Base-by-base conservation (phyloP, 2,329 filamentous ascomycete genomes). In the Lasiodiplodia sp. region DNA sequence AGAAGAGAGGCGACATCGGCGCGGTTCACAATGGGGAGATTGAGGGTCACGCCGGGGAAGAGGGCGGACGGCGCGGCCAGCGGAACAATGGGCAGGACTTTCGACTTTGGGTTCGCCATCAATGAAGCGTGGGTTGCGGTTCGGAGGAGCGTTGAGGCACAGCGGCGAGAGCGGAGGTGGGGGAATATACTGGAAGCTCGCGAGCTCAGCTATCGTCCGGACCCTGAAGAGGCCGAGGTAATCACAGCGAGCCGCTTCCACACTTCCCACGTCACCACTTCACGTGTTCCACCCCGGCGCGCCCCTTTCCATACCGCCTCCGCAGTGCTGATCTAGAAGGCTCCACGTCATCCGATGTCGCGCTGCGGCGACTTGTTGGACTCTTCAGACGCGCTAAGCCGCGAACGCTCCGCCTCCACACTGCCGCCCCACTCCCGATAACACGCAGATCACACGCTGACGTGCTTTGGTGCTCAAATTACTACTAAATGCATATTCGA, bases 1-100 rank as follows among this genome's bases (percentile, higher is more conserved):
- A 99, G 89, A 55, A 98, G 88, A 63, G 95, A 92, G 66, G 93
- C 91, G 72, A 98, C 91, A 80, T 98, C 96, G 72, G 93, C 90
- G 64, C 95, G 92, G 79, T 91, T 90, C 51, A 91, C 89, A 65
- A 97, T 91, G 67, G 93, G 90, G 72, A 98, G 92, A 73, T 94
- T 91, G 74, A 97, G 87, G 63, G 94, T 90, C 68, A 94, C 89
- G 71, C 94, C 93, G 4, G 96, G 96, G 11, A 97, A 87, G 51
- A 98, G 88, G 72, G 97, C 92, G 71, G 89, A 88, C 72, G 91
- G 92, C 76, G 91, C 90, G 66, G 93, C 89, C 53, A 98, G 87
- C 47, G 94, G 92, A 73, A 98, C 91, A 74, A 98, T 83, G 56
- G 95, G 92, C 40, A 97, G 79, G 70, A 81, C 77, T 62, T 77